Base-by-base conservation (phyloP, 441 rosid species). In the Pelargonium hybrid region DNA sequence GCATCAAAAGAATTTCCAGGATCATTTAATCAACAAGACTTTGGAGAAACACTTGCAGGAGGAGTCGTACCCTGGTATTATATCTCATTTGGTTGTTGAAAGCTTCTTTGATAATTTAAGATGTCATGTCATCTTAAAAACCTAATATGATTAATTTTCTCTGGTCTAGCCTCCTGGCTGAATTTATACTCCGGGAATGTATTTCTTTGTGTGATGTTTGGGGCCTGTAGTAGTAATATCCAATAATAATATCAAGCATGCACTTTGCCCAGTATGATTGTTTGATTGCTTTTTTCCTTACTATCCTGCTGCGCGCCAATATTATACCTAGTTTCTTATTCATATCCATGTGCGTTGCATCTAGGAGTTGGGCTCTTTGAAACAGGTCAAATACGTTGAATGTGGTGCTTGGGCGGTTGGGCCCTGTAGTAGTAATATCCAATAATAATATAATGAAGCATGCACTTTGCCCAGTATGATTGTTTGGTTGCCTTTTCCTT, bases 1-100 rank as follows among this genome's bases (percentile, higher is more conserved):
- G 65, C 83, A 90, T 82, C 99, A 95, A 75, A 92, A 79, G 79
- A 86, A 86, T 56, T 89, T 87, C 74, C 99, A 95, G 84, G 93
- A 90, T 59, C 99, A 89, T 85, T 84, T 95, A 65, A 77, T 92
- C 57, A 88, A 92, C 65, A 69, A 26, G 82, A 90, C 99, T 17
- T 70, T 94, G 83, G 96, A 89, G 79, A 68, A 68, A 11, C 69
- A 94, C 78, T 75, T 94, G 70, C 74, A 9, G 45, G 90, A 88
- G 76, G 82, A 74, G 39, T 70, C 68, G 70, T 15, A 34, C 65
- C 52, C 78, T 75, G 97, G 95, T 90, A 80, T 66, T 17, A 50
- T 34, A 47, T 69, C 54, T 23, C 31, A 57, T 45, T 68, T 64
- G 9, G 45, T 31, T 75, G 61, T 43, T 37, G 65, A 20, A 65